Evolutionary conservation across 805 yeast genomes (phyloP), one percentile per base, ranked within the genome.

Genomic region (Yamadazyma sp.): DNA sequence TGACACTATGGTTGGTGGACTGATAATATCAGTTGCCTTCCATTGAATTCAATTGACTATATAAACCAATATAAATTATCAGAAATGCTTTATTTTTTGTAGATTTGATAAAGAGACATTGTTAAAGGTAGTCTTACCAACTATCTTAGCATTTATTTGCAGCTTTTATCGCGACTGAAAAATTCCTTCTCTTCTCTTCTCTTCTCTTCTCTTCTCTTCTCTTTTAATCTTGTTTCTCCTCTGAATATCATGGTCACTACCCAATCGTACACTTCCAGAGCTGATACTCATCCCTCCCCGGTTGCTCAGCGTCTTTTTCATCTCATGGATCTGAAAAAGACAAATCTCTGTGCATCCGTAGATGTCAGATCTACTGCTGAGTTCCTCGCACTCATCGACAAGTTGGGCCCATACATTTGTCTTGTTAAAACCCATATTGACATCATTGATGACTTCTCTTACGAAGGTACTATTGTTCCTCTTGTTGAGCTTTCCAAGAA

Each of bases 391-490:
- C 72, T 91, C 35, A 74, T 84, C 14, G 97, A 91, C 38, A 72
- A 72, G 38, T 70, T 93, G 33, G 99, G 97, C 4, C 98, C 99
- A 4, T 81, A 78, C 57, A 85, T 93, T 40, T 90, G 96, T 62
- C 67, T 93, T 32, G 86, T 89, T 32, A 93, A 93, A 67, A 90
- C 98, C 4, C 99, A 93, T 57, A 81, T 93, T 39, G 99, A 93
- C 59, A 87, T 91, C 43, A 71, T 93, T 29, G 89, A 84, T 41
- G 99, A 93, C 60, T 93, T 91, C 59, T 66, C 85, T 1, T 82
- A 80, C 57, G 95, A 87, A 37, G 75, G 73, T 1, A 90, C 97
- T 0, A 75, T 91, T 19, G 62, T 62, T 5, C 97, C 98, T 1
- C 67, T 93, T 45, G 62, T 82, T 42, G 78, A 57, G 37, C 69